These are phyloP conservation scores for Seminavis robusta DNA, from an alignment of 108 stramenopile species.

Conservation along the genomic window DNA sequence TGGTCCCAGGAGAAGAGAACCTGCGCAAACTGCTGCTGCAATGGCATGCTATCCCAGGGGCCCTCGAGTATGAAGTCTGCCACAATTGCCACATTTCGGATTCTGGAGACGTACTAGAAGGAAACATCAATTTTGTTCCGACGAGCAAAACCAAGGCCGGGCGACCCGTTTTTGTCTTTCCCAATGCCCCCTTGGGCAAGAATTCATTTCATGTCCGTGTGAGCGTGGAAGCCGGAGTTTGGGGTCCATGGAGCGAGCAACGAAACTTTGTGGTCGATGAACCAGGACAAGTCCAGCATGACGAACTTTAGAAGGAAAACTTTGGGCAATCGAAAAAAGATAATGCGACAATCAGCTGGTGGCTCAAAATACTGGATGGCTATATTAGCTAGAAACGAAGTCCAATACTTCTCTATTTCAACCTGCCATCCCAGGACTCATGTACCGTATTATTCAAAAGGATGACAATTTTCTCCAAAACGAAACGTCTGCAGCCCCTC, in stretches of 20 bases:
- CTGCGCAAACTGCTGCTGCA: slow-evolving; percentile 23
- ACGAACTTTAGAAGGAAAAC: slow-evolving; percentile 35
- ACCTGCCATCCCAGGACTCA: too few relatives aligned
- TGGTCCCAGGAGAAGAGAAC: slow-evolving; percentile 31
- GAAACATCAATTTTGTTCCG: too few relatives aligned
- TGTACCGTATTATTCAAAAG: too few relatives aligned
- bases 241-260: slow-evolving; percentile 28
- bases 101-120: slow-evolving; percentile 12
- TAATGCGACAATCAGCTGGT: too few relatives aligned
- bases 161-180: slow-evolving; percentile 7
- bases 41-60: slow-evolving; percentile 18
- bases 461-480: too few relatives aligned
- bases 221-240: slow-evolving; percentile 11
- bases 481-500: too few relatives aligned
- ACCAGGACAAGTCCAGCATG: slow-evolving; percentile 20
- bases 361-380: too few relatives aligned
- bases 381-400: too few relatives aligned
- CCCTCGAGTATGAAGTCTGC: slow-evolving; percentile 28
- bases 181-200: slow-evolving; percentile 12
- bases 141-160: slow-evolving; percentile 13
- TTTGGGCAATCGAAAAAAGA: too few relatives aligned
- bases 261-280: slow-evolving; percentile 23
- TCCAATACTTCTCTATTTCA: too few relatives aligned
- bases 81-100: slow-evolving; percentile 19
- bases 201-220: slow-evolving; percentile 30